Percentiles rank a stretch among this genome's conserved stretches.
Evolutionary conservation across 306 rosid species (phyloP).

Genomic region (Mimosa pudica): DNA sequence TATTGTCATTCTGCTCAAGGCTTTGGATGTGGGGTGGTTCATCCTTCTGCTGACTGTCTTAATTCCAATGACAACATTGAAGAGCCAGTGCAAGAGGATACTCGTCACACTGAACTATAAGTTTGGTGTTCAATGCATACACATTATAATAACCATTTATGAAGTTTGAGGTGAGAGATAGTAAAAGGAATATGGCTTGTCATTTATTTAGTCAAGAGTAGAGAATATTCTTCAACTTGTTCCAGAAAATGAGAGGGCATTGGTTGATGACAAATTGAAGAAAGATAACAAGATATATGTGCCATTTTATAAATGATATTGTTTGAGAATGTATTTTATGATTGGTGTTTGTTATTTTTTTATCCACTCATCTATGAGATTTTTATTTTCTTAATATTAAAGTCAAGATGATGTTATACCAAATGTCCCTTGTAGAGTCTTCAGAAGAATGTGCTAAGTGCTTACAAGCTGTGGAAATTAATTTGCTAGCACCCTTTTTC

Average conservation of each 20-base stretch:
- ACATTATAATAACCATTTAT: slow-evolving; percentile 40
- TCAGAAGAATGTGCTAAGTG: background rate
- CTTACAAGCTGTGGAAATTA: background rate
- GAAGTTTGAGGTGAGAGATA: slow-evolving; percentile 45
- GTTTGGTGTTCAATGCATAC: slow-evolving; percentile 23
- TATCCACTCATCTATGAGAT: slow-evolving; percentile 5
- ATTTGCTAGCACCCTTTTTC: background rate
- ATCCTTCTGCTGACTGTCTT: slow-evolving; percentile 98
- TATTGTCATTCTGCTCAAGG: slow-evolving; percentile 96
- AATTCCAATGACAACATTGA: slow-evolving; percentile 56
- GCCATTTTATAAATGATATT: slow-evolving; percentile 22
- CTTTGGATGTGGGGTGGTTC: slow-evolving; percentile 69
- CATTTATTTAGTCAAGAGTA: slow-evolving; percentile 20
- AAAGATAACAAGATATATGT: slow-evolving; percentile 21
- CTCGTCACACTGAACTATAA: slow-evolving; percentile 73
- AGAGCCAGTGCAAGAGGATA: slow-evolving; percentile 38
- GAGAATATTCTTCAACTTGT: slow-evolving; percentile 25
- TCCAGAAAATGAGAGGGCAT: slow-evolving; percentile 23
- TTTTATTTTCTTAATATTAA: background rate
- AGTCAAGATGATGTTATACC: background rate
- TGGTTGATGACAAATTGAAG: slow-evolving; percentile 26
- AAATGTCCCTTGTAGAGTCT: background rate
- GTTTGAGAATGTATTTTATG: slow-evolving; percentile 14
- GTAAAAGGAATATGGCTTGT: slow-evolving; percentile 33
- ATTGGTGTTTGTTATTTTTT: slow-evolving; percentile 6